Base-by-base conservation (phyloP, 331 rosid genomes). In the Cydonia oblonga region DNA sequence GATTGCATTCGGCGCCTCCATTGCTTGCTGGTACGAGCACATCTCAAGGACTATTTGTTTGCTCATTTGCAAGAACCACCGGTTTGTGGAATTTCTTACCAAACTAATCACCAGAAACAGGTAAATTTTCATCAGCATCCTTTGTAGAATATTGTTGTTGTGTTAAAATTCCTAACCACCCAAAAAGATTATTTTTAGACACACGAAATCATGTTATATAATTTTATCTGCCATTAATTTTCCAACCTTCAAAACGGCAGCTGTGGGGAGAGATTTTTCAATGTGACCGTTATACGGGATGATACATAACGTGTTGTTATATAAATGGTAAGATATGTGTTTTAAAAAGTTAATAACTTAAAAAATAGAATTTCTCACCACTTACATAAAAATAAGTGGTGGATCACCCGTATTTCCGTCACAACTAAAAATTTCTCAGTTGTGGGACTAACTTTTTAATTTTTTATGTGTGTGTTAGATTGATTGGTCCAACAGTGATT, bases 1-100 rank as follows among this genome's bases (percentile, higher is more conserved):
- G 8, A 87, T 95, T 18, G 76, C 82, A 0, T 83, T 91, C 9
- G 99, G 97, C 0, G 90, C 96, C 25, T 91, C 99, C 1, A 80
- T 91, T 38, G 96, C 88, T 7, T 95, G 96, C 73, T 91, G 96
- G 96, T 95, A 95, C 28, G 99, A 95, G 76, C 99, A 95, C 67
- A 91, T 95, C 54, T 83, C 92, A 8, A 32, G 99, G 54, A 79
- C 96, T 5, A 75, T 90, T 70, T 95, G 99, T 81, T 83, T 95
- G 30, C 77, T 95, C 44, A 87, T 95, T 14, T 91, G 96, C 88
- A 95, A 88, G 82, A 91, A 95, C 79, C 99, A 95, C 75, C 96
- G 97, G 8, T 19, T 88, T 5, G 82, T 96, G 85, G 90, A 91
- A 73, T 95, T 87, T 83, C 86, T 91, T 54, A 62, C 95, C 87